Evolutionary conservation across 306 rosid species (phyloP).

Genomic region (Carpinus fangiana): DNA sequence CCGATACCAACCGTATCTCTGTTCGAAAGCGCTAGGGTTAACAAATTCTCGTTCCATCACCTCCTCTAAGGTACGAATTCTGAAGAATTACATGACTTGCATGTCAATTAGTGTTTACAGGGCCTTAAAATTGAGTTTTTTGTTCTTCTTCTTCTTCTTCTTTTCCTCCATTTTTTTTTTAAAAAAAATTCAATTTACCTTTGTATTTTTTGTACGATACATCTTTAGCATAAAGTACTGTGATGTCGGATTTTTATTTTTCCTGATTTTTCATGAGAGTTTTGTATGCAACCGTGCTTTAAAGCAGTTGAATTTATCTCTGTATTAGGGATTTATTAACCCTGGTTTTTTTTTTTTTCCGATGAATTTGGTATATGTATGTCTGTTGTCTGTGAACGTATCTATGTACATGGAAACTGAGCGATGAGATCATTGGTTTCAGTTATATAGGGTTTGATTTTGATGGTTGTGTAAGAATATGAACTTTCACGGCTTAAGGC

Average conservation of each 20-base stretch:
- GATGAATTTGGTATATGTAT: neutral
- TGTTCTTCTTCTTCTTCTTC: neutral
- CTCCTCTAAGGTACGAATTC: conserved; percentile 12
- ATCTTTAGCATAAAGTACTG: neutral
- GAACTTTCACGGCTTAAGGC: neutral
- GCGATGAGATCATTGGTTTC: neutral
- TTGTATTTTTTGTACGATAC: neutral
- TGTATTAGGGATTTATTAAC: neutral
- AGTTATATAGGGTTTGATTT: neutral
- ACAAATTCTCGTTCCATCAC: neutral
- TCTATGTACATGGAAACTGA: neutral
- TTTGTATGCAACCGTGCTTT: neutral
- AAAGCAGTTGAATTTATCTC: neutral
- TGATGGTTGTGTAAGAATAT: neutral
- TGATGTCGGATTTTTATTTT: neutral
- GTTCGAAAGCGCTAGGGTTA: conserved; percentile 5
- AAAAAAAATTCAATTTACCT: neutral
- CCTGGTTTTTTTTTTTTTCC: neutral
- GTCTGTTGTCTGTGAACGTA: neutral
- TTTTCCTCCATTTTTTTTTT: neutral
- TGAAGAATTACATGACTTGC: neutral
- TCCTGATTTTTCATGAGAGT: neutral
- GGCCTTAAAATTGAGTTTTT: neutral
- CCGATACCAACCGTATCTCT: neutral
- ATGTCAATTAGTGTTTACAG: neutral